phyloP scores from a whole-genome alignment of 352 stramenopile species.

The Phytophthora constricta region DNA sequence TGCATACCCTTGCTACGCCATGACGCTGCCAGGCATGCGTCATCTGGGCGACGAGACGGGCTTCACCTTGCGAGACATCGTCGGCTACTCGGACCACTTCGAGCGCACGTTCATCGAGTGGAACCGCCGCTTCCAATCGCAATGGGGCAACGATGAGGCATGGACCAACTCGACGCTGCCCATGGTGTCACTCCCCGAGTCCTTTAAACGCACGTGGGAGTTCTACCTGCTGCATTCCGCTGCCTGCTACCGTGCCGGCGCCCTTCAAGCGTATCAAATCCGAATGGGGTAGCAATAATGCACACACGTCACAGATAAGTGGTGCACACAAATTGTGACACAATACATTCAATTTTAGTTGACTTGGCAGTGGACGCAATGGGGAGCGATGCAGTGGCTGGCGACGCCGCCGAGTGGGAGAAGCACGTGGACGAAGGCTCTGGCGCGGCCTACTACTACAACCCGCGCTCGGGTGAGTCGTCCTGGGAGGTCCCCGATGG shows the following conservation, averaged over 20 bases:
- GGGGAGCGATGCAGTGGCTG: slow-evolving; percentile 4
- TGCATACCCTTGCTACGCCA: slow-evolving; percentile 58
- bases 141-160: slow-evolving; percentile 43
- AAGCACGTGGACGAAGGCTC: slow-evolving; percentile 75
- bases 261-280: slow-evolving; percentile 78
- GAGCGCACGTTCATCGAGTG: slow-evolving; percentile 87
- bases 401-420: slow-evolving; percentile 53
- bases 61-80: slow-evolving; percentile 71
- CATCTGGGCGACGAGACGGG: slow-evolving; percentile 53
- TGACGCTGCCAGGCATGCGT: slow-evolving; percentile 63
- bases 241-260: slow-evolving; percentile 77
- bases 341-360: no score
- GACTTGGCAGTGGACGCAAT: no score
- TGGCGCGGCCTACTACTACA: slow-evolving; percentile 81
- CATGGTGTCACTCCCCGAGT: slow-evolving; percentile 61
- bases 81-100: slow-evolving; percentile 79
- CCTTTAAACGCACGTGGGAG: slow-evolving; percentile 88
- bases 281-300: slow-evolving; percentile 56
- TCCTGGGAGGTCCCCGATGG: slow-evolving; percentile 69
- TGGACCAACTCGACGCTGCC: slow-evolving; percentile 1
- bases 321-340: no score
- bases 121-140: slow-evolving; percentile 78
- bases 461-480: slow-evolving; percentile 67
- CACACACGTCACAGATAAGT: no score
- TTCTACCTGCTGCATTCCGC: slow-evolving; percentile 91